Evolutionary conservation across 257 asterid genomes (phyloP), one percentile per base, ranked within the genome.

Genomic region (Plantago ovata): DNA sequence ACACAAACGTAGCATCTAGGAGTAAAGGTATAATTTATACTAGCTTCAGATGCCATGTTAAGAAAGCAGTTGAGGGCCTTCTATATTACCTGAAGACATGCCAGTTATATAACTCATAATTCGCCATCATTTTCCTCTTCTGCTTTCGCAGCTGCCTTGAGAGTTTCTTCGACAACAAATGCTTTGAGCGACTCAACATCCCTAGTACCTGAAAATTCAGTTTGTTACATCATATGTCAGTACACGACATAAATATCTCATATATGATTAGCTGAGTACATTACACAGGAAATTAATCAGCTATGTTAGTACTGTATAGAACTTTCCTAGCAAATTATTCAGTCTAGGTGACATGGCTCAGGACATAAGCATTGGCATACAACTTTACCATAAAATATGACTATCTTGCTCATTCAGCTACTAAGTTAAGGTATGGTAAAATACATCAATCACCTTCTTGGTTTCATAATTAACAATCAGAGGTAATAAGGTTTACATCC

Each of bases 141-240:
- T 22, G 56, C 56, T 20, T 50, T 50, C 13, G 6, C 11, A 13
- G 19, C 56, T 50, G 56, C 56, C 38, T 50, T 50, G 13, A 20
- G 16, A 20, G 56, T 50, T 50, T 50, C 56, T 50, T 50, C 56
- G 16, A 50, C 10, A 36, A 36, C 56, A 50, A 50, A 50, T 22
- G 9, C 56, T 50, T 50, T 50, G 38, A 50, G 56, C 3, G 56
- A 50, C 15, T 50, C 38, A 13, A 50, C 56, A 50, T 50, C n/a
- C 56, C 38, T 50, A 12, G 56, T 4, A 4, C 56, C 38, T 50
- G 56, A 33, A 50, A 4, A 50, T 12, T 1, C 4, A 50, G 14
- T 1, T 13, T 32, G 36, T 28, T 28, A 28, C 3, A 28, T 28
- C 7, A 6, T 3, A 28, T 28, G 7, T 28, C 2, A 1, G 36